phyloP scores from a whole-genome alignment of 805 yeast species.

The Suhomyces emberorum region DNA sequence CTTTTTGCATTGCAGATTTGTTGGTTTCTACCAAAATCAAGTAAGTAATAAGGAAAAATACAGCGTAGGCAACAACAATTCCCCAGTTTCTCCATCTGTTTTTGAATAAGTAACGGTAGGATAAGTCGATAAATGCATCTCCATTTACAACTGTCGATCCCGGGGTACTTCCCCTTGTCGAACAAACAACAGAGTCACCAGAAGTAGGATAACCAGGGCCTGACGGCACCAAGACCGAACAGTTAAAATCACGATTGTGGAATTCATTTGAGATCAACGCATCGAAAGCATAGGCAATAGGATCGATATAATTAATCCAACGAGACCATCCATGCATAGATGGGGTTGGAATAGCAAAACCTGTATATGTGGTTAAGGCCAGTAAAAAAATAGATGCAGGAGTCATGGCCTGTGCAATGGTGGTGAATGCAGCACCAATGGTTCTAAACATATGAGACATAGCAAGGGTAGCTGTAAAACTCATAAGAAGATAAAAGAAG shows the following conservation, averaged over 20 bases:
- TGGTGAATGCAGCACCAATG: conserved; percentile 15
- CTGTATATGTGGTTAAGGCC: conserved; percentile 50
- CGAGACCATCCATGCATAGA: conserved; percentile 61
- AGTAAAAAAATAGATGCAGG: conserved; percentile 52
- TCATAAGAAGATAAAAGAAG: conserved; percentile 24
- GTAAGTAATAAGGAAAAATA: conserved; percentile 48
- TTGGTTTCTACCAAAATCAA: conserved; percentile 49
- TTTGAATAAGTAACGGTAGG: conserved; percentile 38
- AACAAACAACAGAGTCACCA: conserved; percentile 16
- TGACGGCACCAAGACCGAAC: conserved; percentile 48
- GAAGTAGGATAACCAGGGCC: conserved; percentile 28
- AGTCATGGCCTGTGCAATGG: conserved; percentile 54
- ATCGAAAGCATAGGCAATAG: conserved; percentile 57
- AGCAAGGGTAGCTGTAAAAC: conserved; percentile 16
- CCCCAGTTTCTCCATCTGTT: conserved; percentile 62
- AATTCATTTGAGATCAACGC: conserved; percentile 57
- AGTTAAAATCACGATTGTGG: conserved; percentile 41
- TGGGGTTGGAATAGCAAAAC: conserved; percentile 56
- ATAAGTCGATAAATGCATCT: conserved; percentile 26
- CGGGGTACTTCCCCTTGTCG: conserved; percentile 17
- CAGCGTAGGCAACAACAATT: conserved; percentile 47
- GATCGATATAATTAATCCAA: conserved; percentile 62
- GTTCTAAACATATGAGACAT: conserved; percentile 38
- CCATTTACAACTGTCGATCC: conserved; percentile 23
- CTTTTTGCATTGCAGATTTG: conserved; percentile 27